Evolutionary conservation across 306 rosid species (phyloP).

Genomic region (Prunus mongolica): DNA sequence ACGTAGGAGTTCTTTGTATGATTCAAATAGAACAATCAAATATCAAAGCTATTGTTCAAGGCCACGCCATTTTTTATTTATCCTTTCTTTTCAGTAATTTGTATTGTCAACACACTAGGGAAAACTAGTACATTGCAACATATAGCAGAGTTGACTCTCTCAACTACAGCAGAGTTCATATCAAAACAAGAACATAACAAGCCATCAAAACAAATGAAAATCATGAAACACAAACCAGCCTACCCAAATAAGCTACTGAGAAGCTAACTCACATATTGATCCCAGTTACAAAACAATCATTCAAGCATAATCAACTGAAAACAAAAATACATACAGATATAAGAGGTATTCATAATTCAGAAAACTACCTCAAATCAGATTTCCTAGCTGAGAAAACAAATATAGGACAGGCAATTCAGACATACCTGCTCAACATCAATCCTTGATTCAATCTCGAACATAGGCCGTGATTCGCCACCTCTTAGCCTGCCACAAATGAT

Average conservation of each 20-base stretch:
- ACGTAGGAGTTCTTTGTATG: neutral
- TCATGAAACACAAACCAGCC: neutral
- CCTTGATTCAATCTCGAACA: slow-evolving; percentile 61
- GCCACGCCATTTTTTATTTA: neutral
- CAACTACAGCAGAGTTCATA: neutral
- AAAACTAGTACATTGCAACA: slow-evolving; percentile 8
- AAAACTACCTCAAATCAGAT: slow-evolving; percentile 3
- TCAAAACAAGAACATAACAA: neutral
- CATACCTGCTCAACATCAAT: slow-evolving; percentile 75
- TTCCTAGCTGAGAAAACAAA: neutral
- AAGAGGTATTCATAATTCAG: neutral
- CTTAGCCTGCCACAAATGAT: slow-evolving; percentile 82
- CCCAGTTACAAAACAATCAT: neutral
- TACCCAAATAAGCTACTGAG: neutral
- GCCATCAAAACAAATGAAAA: slow-evolving; percentile 1
- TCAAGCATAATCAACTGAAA: neutral
- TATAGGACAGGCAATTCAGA: neutral
- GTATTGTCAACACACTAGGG: neutral
- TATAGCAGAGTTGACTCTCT: neutral
- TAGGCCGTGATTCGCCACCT: slow-evolving; percentile 41
- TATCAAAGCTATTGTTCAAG: neutral
- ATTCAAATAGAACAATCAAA: neutral
- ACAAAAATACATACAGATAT: neutral
- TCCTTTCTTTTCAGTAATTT: neutral
- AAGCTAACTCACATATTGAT: neutral